Evolutionary conservation across 305 asterid genomes (phyloP).

Genomic region (Striga hermonthica): DNA sequence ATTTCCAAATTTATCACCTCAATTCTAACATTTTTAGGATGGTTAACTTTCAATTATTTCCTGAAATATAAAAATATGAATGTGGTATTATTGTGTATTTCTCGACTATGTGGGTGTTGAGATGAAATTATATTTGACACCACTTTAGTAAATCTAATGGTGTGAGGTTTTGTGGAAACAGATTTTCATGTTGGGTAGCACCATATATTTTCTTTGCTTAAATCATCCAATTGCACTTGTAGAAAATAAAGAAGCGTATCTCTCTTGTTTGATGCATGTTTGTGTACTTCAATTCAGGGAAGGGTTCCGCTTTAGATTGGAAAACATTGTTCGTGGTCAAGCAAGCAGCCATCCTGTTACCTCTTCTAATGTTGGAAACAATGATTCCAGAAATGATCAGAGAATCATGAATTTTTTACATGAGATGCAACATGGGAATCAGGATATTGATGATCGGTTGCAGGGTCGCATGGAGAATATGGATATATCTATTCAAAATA

Average conservation of each 20-base stretch:
- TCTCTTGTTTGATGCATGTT: conserved; percentile 17
- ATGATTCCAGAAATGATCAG: conserved; percentile 47
- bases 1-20: background rate
- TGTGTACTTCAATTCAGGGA: conserved; percentile 49
- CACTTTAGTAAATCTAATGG: too few relatives aligned
- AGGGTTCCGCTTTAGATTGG: conserved; percentile 78
- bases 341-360: conserved; percentile 60
- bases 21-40: background rate
- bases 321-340: conserved; percentile 61
- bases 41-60: too few relatives aligned
- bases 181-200: too few relatives aligned
- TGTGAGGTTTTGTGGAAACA: too few relatives aligned
- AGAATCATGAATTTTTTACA: conserved; percentile 42
- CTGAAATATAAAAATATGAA: too few relatives aligned
- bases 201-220: too few relatives aligned
- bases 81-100: too few relatives aligned
- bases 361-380: conserved; percentile 39
- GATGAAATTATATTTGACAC: too few relatives aligned
- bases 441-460: conserved; percentile 41
- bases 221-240: too few relatives aligned
- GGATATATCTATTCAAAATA: conserved; percentile 42
- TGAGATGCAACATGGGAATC: conserved; percentile 56
- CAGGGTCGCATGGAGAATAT: conserved; percentile 38
- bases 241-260: background rate
- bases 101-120: too few relatives aligned